Conservation (phyloP, 495 filamentous ascomycete species). For the Penicillium nucicola region DNA sequence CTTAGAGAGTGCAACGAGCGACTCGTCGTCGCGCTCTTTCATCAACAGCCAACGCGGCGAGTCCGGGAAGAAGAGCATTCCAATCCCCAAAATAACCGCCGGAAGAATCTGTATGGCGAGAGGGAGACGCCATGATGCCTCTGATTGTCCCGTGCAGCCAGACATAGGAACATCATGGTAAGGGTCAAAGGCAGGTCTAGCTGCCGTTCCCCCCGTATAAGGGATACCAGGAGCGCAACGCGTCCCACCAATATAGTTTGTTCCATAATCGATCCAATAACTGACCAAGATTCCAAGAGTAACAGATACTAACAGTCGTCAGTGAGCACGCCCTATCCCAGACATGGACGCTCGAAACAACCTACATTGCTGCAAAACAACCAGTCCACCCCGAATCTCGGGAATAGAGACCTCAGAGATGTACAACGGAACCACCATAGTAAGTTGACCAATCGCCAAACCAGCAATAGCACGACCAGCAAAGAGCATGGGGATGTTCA, state of each 20-base stretch:
- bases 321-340: neutral
- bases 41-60: slow-evolving; percentile 78
- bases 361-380: slow-evolving; percentile 70
- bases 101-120: slow-evolving; percentile 62
- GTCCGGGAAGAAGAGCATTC: slow-evolving; percentile 81
- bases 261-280: slow-evolving; percentile 77
- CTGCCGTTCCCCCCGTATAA: slow-evolving; percentile 69
- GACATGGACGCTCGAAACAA: neutral
- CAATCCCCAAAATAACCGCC: slow-evolving; percentile 56
- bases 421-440: slow-evolving; percentile 45
- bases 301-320: slow-evolving; percentile 54
- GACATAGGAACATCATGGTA: slow-evolving; percentile 37
- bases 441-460: slow-evolving; percentile 34
- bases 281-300: slow-evolving; percentile 79
- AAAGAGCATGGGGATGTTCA: slow-evolving; percentile 62
- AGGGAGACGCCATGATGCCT: slow-evolving; percentile 68
- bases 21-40: slow-evolving; percentile 69
- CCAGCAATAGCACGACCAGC: slow-evolving; percentile 72
- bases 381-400: slow-evolving; percentile 66
- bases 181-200: slow-evolving; percentile 35
- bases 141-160: slow-evolving; percentile 52
- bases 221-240: slow-evolving; percentile 36
- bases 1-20: slow-evolving; percentile 60
- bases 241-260: slow-evolving; percentile 41
- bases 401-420: slow-evolving; percentile 48